Conservation (phyloP, 345 rosid genomes). For the Gossypium mustelinum region DNA sequence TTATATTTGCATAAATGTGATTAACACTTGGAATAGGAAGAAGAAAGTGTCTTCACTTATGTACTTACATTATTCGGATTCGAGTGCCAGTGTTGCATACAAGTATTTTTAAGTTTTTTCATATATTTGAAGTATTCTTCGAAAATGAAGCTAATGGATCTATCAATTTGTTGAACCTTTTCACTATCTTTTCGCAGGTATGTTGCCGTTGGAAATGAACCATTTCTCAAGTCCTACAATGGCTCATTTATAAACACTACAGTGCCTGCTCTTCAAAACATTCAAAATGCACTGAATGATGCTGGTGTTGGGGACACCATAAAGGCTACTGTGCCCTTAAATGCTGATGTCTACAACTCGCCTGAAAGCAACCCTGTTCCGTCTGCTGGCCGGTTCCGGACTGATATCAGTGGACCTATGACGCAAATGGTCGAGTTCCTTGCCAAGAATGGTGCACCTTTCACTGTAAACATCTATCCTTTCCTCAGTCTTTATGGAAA, state of each 20-base stretch:
- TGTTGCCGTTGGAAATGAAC: slow-evolving; percentile 88
- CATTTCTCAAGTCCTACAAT: slow-evolving; percentile 70
- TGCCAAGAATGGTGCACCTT: slow-evolving; percentile 63
- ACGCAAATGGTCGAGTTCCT: slow-evolving; percentile 61
- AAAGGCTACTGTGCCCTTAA: slow-evolving; percentile 84
- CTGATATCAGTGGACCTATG: slow-evolving; percentile 51
- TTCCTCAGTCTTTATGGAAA: slow-evolving; percentile 81
- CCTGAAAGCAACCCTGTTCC: slow-evolving; percentile 57
- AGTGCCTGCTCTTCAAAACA: slow-evolving; percentile 78
- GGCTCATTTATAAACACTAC: slow-evolving; percentile 60
- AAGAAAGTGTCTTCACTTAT: not conserved
- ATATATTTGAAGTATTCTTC: no score
- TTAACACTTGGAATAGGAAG: not conserved
- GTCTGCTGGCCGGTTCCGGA: slow-evolving; percentile 72
- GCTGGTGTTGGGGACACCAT: slow-evolving; percentile 62
- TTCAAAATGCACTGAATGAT: slow-evolving; percentile 80
- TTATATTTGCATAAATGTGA: not conserved
- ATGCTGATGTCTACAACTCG: slow-evolving; percentile 80
- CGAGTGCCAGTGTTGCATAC: not conserved
- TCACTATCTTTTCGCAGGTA: slow-evolving; percentile 40
- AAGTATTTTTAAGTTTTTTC: no score
- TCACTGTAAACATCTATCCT: slow-evolving; percentile 89
- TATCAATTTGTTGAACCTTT: not conserved
- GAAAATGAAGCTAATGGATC: no score
- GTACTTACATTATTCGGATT: not conserved